A percentile compares a stretch with the other conserved stretches of the same genome.
These are phyloP conservation scores for Vigna radiata DNA, from an alignment of 306 rosid genomes.

Conservation along the genomic window DNA sequence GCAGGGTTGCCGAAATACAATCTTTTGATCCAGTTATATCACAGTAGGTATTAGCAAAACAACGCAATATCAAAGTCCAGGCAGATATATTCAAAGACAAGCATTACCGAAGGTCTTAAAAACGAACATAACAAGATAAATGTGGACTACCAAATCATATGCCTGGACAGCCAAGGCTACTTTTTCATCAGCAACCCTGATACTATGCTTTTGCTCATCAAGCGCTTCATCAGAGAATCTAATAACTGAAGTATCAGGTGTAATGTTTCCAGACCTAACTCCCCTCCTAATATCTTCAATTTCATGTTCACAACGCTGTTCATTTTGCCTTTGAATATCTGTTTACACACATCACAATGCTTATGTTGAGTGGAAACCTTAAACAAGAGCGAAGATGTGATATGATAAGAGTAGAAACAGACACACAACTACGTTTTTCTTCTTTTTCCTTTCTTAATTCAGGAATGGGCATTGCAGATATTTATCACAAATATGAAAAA, in stretches of 20 bases:
- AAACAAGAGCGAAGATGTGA: constrained; percentile 26
- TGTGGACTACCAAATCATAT: constrained; percentile 82
- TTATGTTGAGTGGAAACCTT: constrained; percentile 28
- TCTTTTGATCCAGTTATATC: constrained; percentile 10
- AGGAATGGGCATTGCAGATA: constrained; percentile 28
- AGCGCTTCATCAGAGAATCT: constrained; percentile 92
- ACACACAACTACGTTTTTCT: background rate
- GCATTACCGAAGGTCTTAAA: constrained; percentile 1
- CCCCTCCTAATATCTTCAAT: constrained; percentile 82
- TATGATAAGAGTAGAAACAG: constrained; percentile 22
- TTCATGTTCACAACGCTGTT: constrained; percentile 88
- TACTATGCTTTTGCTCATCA: constrained; percentile 97
- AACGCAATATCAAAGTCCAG: constrained; percentile 4
- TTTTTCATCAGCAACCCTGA: constrained; percentile 92
- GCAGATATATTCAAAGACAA: constrained; percentile 15
- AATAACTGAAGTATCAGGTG: constrained; percentile 65
- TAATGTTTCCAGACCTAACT: constrained; percentile 76
- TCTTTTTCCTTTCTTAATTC: background rate
- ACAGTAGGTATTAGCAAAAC: constrained; percentile 8
- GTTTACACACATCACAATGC: constrained; percentile 45
- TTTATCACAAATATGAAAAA: constrained; percentile 17
- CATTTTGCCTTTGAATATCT: constrained; percentile 88
- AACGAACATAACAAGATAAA: constrained; percentile 31
- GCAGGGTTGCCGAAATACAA: constrained; percentile 7
- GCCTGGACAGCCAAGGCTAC: constrained; percentile 91